Base-by-base conservation (phyloP, 768 basidiomycete genomes). In the Russula foetens region DNA sequence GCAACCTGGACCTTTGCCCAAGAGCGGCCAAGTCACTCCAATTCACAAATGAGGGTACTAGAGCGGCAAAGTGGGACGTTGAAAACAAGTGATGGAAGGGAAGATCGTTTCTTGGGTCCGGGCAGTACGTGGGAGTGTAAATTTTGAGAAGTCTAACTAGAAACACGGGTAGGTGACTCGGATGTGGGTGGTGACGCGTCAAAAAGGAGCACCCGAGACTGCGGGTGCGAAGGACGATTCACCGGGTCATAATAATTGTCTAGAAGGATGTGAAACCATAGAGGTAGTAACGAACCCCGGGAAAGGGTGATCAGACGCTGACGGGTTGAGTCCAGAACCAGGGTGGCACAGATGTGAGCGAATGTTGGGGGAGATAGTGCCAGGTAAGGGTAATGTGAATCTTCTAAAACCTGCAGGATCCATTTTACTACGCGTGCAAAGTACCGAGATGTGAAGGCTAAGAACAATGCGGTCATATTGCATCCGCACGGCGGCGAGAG, bases 211-310 rank as follows among this genome's bases (percentile, higher is more conserved):
- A 46, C 33, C 23, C 23, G 56, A 62, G 51, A 46, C 23, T 31
- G 61, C 53, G 61, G 56, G 56, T 62, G 56, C 44, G 56, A 62
- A 53, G 50, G 56, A 48, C 56, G 51, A 48, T 58, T 62, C 56
- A 28, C 61, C 61, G 61, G 61, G 28, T 38, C 61, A n/a, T n/a
- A n/a, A n/a, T n/a, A 58, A 56, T 47, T 53, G 49, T 53, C 56
- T 45, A 58, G 61, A 62, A 62, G 61, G n/a, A 62, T 62, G 56
- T 58, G 61, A 62, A 53, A 39, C 51, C 7, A 58, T 44, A 35
- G 45, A 47, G 60, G 56, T 61, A 52, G 48, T 39, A 53, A 57
- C 49, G 44, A 56, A 52, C 50, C 56, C 60, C 56, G 48, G 60
- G 55, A 48, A 62, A 53, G 56, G 61, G 46, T 62, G 56, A 47